Conservation (phyloP, 371 early-diverging fungal species). For the Conidiobolus incongruus region DNA sequence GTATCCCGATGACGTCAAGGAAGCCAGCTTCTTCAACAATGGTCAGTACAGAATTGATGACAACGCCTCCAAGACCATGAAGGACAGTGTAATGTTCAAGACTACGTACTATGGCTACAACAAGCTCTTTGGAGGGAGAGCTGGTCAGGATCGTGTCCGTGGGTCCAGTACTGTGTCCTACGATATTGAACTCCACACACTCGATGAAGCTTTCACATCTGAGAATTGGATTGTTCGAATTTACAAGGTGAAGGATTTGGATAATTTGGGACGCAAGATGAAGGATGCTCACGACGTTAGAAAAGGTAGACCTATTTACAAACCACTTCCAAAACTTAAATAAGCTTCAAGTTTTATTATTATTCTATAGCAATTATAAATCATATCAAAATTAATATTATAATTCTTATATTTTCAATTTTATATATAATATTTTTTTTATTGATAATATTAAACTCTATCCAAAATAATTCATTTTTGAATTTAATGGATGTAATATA, state of each 20-base stretch:
- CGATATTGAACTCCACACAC: conserved; percentile 51
- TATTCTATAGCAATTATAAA: no score
- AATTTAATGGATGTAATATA: no score
- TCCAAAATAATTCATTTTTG: no score
- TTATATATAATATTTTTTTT: no score
- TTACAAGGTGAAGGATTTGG: conserved; percentile 84
- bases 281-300: conserved; percentile 39
- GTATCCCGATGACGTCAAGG: conserved; percentile 80
- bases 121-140: conserved; percentile 59
- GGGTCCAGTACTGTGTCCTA: conserved; percentile 44
- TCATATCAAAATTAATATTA: no score
- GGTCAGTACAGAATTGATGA: conserved; percentile 92
- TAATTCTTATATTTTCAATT: no score
- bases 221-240: conserved; percentile 93
- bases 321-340: not conserved
- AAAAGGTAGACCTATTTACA: conserved; percentile 14
- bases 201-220: conserved; percentile 84
- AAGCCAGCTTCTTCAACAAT: conserved; percentile 53
- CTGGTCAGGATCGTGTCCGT: conserved; percentile 71
- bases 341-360: no score
- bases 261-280: conserved; percentile 66
- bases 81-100: conserved; percentile 85
- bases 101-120: conserved; percentile 85
- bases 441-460: no score
- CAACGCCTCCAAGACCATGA: conserved; percentile 72